Base-by-base conservation (phyloP, 768 basidiomycete genomes). In the Dioszegia hungarica region DNA sequence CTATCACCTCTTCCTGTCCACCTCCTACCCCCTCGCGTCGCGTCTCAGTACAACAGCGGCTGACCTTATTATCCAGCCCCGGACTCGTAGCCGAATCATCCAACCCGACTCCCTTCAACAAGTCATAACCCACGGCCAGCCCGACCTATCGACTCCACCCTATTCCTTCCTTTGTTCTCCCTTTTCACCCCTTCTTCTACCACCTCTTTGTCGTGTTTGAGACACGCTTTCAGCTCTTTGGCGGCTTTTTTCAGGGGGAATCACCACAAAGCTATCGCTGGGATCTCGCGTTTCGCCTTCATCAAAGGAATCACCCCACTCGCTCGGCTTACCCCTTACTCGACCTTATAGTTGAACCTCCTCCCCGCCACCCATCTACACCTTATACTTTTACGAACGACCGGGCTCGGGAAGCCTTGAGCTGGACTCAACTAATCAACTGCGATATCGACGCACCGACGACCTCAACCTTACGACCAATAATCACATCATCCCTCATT, bases 361-460 rank as follows among this genome's bases (percentile, higher is more conserved):
- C 49, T 12, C 31, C 19, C 20, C n/a, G 22, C 19, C 15, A 29
- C 45, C 19, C 28, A n/a, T 17, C 45, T 10, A 3, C 41, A 25
- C 22, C 41, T 10, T 11, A 20, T 20, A 3, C n/a, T 25, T 28
- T 46, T 27, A 2, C 15, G 24, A 5, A 49, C 47, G n/a, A 51
- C 22, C 34, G 34, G 36, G 49, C 49, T 37, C 49, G 25, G 49
- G 49, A 38, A 51, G 49, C 49, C 36, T 51, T 24, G 49, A 51
- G 49, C 49, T 51, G 49, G 49, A 51, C 49, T 51, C 49, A 25
- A 33, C n/a, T 28, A 46, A 44, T 6, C 8, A 34, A 22, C 25
- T 51, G 49, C 49, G 49, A 51, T 51, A 51, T 51, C 49, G 49
- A 51, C 49, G 49, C 49, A 38, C n/a, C n/a, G n/a, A n/a, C n/a